A percentile compares a stretch with the other conserved stretches of the same genome.
phyloP scores from a whole-genome alignment of 331 rosid genomes.

The Rosa hybrid region DNA sequence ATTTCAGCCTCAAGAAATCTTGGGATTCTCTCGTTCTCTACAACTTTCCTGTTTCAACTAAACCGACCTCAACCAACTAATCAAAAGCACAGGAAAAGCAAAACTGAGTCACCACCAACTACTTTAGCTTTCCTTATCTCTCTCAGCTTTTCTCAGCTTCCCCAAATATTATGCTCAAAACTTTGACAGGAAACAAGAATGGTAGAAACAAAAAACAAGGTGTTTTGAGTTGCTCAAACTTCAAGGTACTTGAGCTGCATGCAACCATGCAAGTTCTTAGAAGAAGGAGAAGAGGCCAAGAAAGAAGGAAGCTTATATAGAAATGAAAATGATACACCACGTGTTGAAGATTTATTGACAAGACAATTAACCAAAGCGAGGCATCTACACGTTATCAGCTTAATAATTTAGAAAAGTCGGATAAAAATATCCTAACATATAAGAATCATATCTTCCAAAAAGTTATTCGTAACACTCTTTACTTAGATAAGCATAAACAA shows the following conservation, averaged over 20 bases:
- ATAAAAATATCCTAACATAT: background rate
- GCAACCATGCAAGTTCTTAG: background rate
- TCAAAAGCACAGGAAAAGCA: constrained; percentile 4
- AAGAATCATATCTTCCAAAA: constrained; percentile 20
- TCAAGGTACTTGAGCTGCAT: constrained; percentile 27
- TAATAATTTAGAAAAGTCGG: background rate
- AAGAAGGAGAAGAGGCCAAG: constrained; percentile 30
- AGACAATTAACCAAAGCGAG: constrained; percentile 9
- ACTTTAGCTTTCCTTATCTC: constrained; percentile 2
- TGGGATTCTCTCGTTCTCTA: constrained; percentile 2
- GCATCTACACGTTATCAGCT: constrained; percentile 23
- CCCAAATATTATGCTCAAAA: background rate
- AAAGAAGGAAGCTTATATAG: constrained; percentile 7
- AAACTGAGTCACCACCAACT: constrained; percentile 31
- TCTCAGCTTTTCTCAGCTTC: background rate
- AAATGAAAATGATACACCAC: background rate
- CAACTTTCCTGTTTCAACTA: constrained; percentile 22
- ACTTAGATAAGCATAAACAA: background rate
- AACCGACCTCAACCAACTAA: constrained; percentile 23
- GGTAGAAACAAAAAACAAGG: background rate
- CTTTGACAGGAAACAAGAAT: constrained; percentile 11
- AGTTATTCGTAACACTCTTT: background rate
- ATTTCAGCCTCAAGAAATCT: constrained; percentile 17
- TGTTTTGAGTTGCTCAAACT: constrained; percentile 36
- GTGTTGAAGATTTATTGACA: constrained; percentile 18